These are phyloP conservation scores for Arthonia radiata DNA, from an alignment of 495 filamentous ascomycete species.

Conservation along the genomic window DNA sequence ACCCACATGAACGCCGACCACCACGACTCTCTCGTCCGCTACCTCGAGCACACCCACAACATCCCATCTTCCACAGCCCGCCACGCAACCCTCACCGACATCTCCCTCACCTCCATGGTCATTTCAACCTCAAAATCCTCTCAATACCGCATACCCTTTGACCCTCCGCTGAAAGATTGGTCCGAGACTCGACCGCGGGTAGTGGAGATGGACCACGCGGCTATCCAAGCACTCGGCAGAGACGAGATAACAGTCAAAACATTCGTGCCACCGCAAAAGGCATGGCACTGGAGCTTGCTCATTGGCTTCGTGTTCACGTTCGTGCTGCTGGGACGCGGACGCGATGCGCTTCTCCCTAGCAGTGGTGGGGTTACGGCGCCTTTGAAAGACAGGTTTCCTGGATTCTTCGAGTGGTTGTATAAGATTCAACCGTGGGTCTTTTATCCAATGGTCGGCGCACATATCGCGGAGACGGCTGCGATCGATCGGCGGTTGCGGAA, in stretches of 20 bases:
- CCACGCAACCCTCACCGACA: slow-evolving; percentile 30
- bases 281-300: slow-evolving; percentile 19
- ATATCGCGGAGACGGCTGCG: slow-evolving; percentile 22
- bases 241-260: slow-evolving; percentile 29
- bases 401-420: slow-evolving; percentile 25
- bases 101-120: slow-evolving; percentile 30
- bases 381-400: too few relatives aligned
- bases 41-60: slow-evolving; percentile 33
- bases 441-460: slow-evolving; percentile 21
- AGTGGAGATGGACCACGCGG: slow-evolving; percentile 41
- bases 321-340: slow-evolving; percentile 18
- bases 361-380: too few relatives aligned
- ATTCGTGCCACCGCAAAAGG: slow-evolving; percentile 25
- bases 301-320: slow-evolving; percentile 19
- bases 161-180: slow-evolving; percentile 34
- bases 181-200: slow-evolving; percentile 36
- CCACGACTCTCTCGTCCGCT: slow-evolving; percentile 35
- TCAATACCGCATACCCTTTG: slow-evolving; percentile 29
- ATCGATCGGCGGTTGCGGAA: slow-evolving; percentile 27
- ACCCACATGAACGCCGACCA: slow-evolving; percentile 68
- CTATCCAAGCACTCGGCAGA: slow-evolving; percentile 24
- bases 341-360: too few relatives aligned
- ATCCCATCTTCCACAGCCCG: slow-evolving; percentile 20
- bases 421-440: slow-evolving; percentile 18
- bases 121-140: slow-evolving; percentile 20